phyloP scores from a whole-genome alignment of 2,329 filamentous ascomycete species.

The Sporothrix pseudoabietina region DNA sequence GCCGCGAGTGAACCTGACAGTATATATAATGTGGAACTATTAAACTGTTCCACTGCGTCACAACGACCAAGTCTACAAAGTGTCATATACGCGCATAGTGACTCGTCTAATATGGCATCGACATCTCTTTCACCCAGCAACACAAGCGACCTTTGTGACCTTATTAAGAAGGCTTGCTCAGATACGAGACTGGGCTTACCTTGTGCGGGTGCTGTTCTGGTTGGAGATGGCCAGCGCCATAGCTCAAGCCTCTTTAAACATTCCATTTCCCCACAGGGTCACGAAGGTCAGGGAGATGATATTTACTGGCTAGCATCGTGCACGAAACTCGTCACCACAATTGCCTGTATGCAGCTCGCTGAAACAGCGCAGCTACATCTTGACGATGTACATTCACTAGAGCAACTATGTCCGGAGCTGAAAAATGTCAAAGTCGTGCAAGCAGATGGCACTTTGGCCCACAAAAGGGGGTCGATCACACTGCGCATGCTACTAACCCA shows the following conservation, averaged over 20 bases:
- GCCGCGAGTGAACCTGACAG: no score
- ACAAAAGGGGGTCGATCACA: constrained; percentile 55
- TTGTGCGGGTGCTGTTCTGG: not conserved
- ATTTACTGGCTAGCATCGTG: constrained; percentile 63
- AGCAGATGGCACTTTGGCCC: constrained; percentile 44
- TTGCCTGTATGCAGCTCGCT: constrained; percentile 61
- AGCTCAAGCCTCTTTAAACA: not conserved
- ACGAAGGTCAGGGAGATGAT: constrained; percentile 48
- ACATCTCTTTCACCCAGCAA: constrained; percentile 36
- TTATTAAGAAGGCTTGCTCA: not conserved
- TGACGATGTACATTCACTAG: constrained; percentile 52
- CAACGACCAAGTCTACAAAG: no score
- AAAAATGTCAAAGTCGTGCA: constrained; percentile 49
- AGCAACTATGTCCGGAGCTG: constrained; percentile 53
- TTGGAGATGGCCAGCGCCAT: not conserved
- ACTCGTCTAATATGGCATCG: no score
- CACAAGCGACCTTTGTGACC: not conserved
- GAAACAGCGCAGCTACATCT: constrained; percentile 51
- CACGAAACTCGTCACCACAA: constrained; percentile 56
- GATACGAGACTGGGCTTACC: not conserved
- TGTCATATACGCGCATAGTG: no score
- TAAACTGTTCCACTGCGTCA: no score
- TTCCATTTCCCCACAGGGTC: not conserved
- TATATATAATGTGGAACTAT: no score
- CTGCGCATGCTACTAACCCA: constrained; percentile 60